Evolutionary conservation across 495 filamentous ascomycete species (phyloP), one percentile per base, ranked within the genome.

Genomic region (Penicillium herquei): DNA sequence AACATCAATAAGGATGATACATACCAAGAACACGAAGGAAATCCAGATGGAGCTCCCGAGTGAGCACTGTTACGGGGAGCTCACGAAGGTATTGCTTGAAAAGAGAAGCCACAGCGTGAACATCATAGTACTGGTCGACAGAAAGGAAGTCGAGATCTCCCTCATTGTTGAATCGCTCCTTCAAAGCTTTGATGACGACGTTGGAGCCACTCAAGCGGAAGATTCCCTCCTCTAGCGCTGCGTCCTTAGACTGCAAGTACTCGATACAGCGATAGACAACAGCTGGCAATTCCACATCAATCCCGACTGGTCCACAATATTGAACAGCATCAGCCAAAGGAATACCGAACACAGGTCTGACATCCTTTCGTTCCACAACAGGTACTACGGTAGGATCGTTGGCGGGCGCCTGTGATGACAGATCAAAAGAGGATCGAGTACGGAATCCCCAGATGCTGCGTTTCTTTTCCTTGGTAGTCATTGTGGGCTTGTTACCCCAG

Each of bases 201-300:
- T 94, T 97, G 0, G 93, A 96, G 21, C 94, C 94, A 59, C 91
- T 97, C 48, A 98, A 76, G 30, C 94, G 86, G 80, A 98, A 98
- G 21, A 98, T 97, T 37, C 94, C 94, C 70, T 98, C 94, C 68
- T 98, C 94, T 17, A 73, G 78, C 14, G 87, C 81, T 39, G 93
- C 95, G 51, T 87, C 84, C 72, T 96, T 91, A 12, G 85, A 80
- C 47, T 89, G 86, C 21, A 98, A 80, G 69, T 96, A 98, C 67
- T 98, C 91, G 57, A 98, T 88, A 62, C 92, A 97, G 42, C 94
- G 88, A 75, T 96, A 98, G 40, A 97, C 92, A 1, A 98, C 94
- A n/a, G 95, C 90, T 7, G 94, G 94, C 34, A 98, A 76, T 44
- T 87, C 84, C 16, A 88, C 84, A 55, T 78, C 70, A 48, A 89